These are phyloP conservation scores for Phytopythium boreale DNA, from an alignment of 352 stramenopile genomes.

Conservation along the genomic window DNA sequence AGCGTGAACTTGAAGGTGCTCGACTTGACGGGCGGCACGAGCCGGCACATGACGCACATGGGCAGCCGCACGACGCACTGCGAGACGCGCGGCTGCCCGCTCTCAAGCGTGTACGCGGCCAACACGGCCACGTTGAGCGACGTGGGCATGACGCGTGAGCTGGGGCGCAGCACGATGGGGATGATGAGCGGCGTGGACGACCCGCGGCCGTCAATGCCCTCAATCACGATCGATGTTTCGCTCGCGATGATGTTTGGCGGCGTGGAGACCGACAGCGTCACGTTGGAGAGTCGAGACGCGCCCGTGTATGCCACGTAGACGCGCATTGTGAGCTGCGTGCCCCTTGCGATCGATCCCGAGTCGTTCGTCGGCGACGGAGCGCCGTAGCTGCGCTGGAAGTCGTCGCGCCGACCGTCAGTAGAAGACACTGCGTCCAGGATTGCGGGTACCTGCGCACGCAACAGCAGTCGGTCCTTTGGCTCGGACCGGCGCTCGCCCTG, in stretches of 20 bases:
- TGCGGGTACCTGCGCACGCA: constrained; percentile 67
- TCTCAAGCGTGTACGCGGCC: constrained; percentile 71
- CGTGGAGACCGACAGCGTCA: constrained; percentile 67
- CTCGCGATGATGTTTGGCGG: constrained; percentile 60
- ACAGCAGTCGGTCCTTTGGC: constrained; percentile 69
- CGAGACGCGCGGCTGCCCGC: constrained; percentile 64
- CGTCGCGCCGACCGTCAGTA: constrained; percentile 29
- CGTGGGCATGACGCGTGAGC: constrained; percentile 46
- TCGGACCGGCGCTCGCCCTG: constrained; percentile 64
- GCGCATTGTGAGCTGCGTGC: constrained; percentile 65
- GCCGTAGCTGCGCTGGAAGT: constrained; percentile 29
- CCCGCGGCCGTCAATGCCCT: constrained; percentile 56
- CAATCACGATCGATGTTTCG: constrained; percentile 67
- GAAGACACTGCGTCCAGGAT: constrained; percentile 52
- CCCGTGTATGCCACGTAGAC: constrained; percentile 87
- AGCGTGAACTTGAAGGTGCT: constrained; percentile 88
- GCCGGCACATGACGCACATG: constrained; percentile 63
- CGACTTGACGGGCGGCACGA: constrained; percentile 76
- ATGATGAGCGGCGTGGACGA: constrained; percentile 63
- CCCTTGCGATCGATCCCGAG: constrained; percentile 12
- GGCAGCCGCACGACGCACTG: constrained; percentile 66
- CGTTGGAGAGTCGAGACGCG: constrained; percentile 56
- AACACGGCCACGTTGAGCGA: constrained; percentile 61
- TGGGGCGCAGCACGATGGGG: constrained; percentile 52
- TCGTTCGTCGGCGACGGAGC: neutral